phyloP scores from a whole-genome alignment of 1,284 basidiomycete genomes.

The Fomitopsis schrenkii region DNA sequence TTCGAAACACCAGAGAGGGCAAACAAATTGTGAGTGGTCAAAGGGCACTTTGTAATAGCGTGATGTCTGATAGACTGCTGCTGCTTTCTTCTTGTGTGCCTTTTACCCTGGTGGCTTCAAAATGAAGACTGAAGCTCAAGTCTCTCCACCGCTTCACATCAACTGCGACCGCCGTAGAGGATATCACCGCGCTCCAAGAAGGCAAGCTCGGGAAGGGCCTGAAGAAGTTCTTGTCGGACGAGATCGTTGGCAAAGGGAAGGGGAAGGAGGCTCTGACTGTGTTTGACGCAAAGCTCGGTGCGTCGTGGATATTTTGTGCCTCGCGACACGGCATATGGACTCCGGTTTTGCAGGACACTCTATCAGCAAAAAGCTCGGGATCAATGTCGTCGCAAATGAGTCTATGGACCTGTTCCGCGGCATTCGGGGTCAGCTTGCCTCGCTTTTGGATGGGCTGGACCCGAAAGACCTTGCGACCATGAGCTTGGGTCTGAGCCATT shows the following conservation, averaged over 20 bases:
- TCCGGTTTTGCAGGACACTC: conserved; percentile 54
- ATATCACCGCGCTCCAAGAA: conserved; percentile 89
- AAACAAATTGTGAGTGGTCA: conserved; percentile 74
- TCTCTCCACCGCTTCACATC: conserved; percentile 96
- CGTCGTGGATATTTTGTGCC: conserved; percentile 19
- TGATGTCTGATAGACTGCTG: not conserved
- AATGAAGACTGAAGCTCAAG: conserved; percentile 82
- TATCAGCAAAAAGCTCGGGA: conserved; percentile 92
- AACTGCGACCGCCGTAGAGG: conserved; percentile 98
- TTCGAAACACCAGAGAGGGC: conserved; percentile 91
- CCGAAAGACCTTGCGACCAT: conserved; percentile 97
- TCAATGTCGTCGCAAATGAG: conserved; percentile 75
- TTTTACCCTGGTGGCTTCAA: not conserved
- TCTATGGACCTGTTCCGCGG: conserved; percentile 91
- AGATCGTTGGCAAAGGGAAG: conserved; percentile 86
- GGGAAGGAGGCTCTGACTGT: conserved; percentile 87
- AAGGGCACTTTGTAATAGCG: not conserved
- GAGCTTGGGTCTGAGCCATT: conserved; percentile 96
- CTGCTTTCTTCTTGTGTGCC: not conserved
- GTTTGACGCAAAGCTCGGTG: conserved; percentile 89
- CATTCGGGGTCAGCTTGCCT: conserved; percentile 86
- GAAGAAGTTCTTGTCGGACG: conserved; percentile 90
- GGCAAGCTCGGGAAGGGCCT: conserved; percentile 92
- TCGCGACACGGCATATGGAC: not conserved
- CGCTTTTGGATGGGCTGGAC: conserved; percentile 86